Evolutionary conservation across 495 filamentous ascomycete species (phyloP), one percentile per base, ranked within the genome.

Genomic region (Pyronema omphalodes): DNA sequence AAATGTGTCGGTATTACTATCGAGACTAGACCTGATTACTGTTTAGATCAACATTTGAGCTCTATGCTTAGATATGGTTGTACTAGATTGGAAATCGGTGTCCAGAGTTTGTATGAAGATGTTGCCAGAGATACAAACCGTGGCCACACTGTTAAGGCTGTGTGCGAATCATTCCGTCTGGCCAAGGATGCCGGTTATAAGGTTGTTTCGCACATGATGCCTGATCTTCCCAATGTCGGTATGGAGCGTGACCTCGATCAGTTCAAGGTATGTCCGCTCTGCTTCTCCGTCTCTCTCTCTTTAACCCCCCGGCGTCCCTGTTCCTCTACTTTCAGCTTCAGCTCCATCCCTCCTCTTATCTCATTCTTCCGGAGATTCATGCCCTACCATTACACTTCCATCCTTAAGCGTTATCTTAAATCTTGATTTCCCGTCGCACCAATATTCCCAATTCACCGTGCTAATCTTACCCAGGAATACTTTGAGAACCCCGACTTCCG

Each of bases 141-240:
- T 55, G 91, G 91, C 0, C 91, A 98, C 67, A 98, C 91, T 0
- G 91, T 98, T 47, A 83, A 86, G 34, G 80, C 93, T 0, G 91
- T 96, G 3, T 86, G 84, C 11, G 84, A 98, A 67, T 96, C 89
- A 0, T 98, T 98, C 68, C 86, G 80, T 60, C 74, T 94, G 14
- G 80, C 93, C 53, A 98, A 98, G 68, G 91, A 98, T 68, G 86
- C 93, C 23, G 91, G 91, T 12, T 98, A 94, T 75, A 98, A 98
- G 68, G 89, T 98, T 6, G 91, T 98, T 59, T 88, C 82, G 57
- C 91, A 98, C 68, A 98, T 98, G 91, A 98, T 98, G 91, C 91
- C 91, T 11, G 91, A 98, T 65, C 72, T 98, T 29, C 91, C 91
- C 9, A 98, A 98, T 62, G 91, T 98, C 5, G 91, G 91, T 53